Percentiles rank a stretch among this genome's conserved stretches.
These are phyloP conservation scores for Goffeauzyma gilvescens DNA, from an alignment of 768 basidiomycete genomes.

Conservation along the genomic window DNA sequence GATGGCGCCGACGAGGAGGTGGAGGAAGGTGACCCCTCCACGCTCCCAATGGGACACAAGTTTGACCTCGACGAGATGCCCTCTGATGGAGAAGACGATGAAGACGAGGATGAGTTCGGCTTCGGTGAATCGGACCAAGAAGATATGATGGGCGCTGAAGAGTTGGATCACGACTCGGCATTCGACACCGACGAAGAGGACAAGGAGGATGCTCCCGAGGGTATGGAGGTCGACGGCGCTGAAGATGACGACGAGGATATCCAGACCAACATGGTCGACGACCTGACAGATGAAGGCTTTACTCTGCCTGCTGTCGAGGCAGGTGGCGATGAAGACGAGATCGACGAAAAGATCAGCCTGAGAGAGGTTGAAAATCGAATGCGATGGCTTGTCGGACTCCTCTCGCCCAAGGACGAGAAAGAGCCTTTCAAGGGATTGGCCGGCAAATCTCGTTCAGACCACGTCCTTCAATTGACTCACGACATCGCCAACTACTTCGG, in stretches of 20 bases:
- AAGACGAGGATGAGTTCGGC: conserved; percentile 7
- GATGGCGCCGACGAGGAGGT: conserved; percentile 20
- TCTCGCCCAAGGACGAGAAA: conserved; percentile 19
- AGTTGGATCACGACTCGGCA: neutral
- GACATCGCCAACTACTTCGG: conserved; percentile 95
- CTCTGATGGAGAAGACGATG: conserved; percentile 18
- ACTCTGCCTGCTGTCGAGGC: conserved; percentile 24
- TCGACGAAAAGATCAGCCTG: conserved; percentile 28
- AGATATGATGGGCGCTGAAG: neutral
- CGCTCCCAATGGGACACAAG: conserved; percentile 17
- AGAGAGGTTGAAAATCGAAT: conserved; percentile 30
- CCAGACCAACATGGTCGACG: conserved; percentile 28
- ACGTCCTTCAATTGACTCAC: conserved; percentile 62
- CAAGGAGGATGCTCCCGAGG: neutral
- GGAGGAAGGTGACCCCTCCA: no score
- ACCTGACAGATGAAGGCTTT: conserved; percentile 24
- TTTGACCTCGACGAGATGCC: conserved; percentile 29
- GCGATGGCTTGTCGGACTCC: conserved; percentile 31
- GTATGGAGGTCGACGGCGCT: conserved; percentile 8
- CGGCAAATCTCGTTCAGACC: conserved; percentile 57
- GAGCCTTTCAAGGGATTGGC: conserved; percentile 25
- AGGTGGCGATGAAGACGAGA: conserved; percentile 23
- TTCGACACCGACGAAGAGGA: conserved; percentile 6
- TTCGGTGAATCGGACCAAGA: neutral
- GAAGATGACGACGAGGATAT: conserved; percentile 23